Conservation (phyloP, 441 rosid genomes). For the Populus tomentosa region DNA sequence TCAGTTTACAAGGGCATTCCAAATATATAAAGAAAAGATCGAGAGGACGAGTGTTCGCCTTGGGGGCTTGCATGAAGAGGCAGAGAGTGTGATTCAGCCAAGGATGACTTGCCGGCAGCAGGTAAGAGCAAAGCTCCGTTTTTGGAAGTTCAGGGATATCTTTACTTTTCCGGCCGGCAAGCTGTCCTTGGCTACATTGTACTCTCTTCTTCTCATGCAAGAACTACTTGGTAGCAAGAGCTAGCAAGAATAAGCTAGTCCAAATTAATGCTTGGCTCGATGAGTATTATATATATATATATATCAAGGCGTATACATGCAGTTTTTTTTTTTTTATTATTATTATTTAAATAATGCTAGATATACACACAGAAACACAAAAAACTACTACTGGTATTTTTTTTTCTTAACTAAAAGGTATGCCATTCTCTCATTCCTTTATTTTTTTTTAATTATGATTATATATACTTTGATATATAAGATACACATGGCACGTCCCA, state of each 20-base stretch:
- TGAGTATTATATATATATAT: neutral
- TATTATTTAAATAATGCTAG: neutral
- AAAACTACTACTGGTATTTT: neutral
- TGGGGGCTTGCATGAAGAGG: constrained; percentile 54
- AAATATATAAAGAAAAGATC: neutral
- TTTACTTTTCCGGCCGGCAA: constrained; percentile 25
- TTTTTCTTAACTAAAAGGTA: neutral
- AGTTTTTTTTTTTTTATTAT: no score
- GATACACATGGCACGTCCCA: neutral
- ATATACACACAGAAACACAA: neutral
- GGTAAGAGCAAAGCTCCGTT: neutral
- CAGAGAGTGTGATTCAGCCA: constrained; percentile 66
- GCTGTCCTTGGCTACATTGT: constrained; percentile 60
- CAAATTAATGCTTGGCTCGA: neutral
- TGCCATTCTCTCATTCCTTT: neutral
- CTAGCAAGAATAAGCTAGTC: neutral
- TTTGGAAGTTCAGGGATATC: neutral
- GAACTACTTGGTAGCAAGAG: constrained; percentile 9
- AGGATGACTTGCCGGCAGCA: constrained; percentile 80
- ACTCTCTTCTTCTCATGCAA: constrained; percentile 59
- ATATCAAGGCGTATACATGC: neutral
- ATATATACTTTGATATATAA: neutral
- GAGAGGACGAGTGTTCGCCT: neutral
- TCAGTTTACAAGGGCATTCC: neutral
- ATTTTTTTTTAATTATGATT: neutral